Evolutionary conservation across 305 asterid species (phyloP), one percentile per base, ranked within the genome.

Genomic region (Andrographis paniculata): DNA sequence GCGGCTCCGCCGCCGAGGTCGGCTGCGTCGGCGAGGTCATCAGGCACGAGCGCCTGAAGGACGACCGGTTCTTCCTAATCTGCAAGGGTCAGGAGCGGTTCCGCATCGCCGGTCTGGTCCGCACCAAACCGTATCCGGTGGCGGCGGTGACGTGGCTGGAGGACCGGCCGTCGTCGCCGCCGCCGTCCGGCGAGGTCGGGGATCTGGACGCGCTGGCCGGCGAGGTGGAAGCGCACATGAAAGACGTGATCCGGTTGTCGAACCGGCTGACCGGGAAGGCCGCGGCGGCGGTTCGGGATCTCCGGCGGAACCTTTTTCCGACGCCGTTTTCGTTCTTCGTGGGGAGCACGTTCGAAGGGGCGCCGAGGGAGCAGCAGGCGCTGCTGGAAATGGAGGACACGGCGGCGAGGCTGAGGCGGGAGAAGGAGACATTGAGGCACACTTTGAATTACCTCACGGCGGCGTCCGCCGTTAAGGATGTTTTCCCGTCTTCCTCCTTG

Each of bases 301-400:
- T 91, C 56, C 47, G 96, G 72, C 65, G 93, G 75, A 86, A 86
- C 60, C 67, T 80, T 1, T 66, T 89, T 19, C 98, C 98, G 6
- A 89, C 98, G 0, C 98, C 98, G 0, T 89, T 85, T 61, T 85
- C 95, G 16, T 89, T 89, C 66, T 89, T 82, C 30, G 98, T 89
- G 0, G 98, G 86, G 36, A 80, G 91, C 49, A 79, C 97, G 5
- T 89, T 89, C 36, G 95, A 89, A 51, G 98, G 95, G 19, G 95
- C 98, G 2, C 95, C 95, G 0, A 53, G 91, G 33, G 98, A 89
- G 71, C 98, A 89, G 74, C 98, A 89, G 73, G 98, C 98, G n/a
- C 55, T 89, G 73, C 76, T 89, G 60, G 98, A 89, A 54, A 70
- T 89, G 60, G 98, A 79, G 78, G 98, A 85, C 52, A 69, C 98